A percentile compares a stretch with the other conserved stretches of the same genome.
Evolutionary conservation across 352 stramenopile genomes (phyloP).

Genomic region (Pythium volutum): DNA sequence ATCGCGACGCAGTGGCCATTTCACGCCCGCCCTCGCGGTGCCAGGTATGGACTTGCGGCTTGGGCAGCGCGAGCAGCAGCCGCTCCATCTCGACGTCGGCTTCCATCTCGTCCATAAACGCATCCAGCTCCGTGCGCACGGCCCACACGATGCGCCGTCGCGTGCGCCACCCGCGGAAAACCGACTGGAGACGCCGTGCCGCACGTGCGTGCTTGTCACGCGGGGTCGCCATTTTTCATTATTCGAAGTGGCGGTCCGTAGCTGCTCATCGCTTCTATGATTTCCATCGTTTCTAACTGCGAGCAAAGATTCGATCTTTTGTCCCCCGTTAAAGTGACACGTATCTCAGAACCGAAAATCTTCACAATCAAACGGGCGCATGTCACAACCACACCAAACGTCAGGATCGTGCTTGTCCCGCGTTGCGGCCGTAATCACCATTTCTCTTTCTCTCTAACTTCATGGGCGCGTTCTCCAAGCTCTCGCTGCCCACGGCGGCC

Average conservation of each 20-base stretch:
- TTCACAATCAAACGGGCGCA: not conserved
- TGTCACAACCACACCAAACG: constrained; percentile 9
- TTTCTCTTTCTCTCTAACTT: not conserved
- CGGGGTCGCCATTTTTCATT: not conserved
- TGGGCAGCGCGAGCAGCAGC: constrained; percentile 24
- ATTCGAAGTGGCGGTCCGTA: not conserved
- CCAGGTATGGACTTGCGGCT: constrained; percentile 11
- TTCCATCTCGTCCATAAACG: constrained; percentile 40
- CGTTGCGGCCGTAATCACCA: not conserved
- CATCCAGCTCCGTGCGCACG: constrained; percentile 42
- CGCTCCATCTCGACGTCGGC: constrained; percentile 34
- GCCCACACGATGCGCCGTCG: constrained; percentile 42
- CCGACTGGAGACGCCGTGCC: constrained; percentile 27
- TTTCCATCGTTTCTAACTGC: constrained; percentile 7
- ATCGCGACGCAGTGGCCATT: not conserved
- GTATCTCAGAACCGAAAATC: not conserved
- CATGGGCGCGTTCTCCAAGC: constrained; percentile 24
- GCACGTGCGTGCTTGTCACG: not conserved
- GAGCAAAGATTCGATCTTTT: not conserved
- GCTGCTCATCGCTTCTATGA: not conserved
- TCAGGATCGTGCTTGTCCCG: constrained; percentile 2
- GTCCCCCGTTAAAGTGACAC: not conserved
- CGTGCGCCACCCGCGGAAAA: constrained; percentile 55
- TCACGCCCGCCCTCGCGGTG: constrained; percentile 21
- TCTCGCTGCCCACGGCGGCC: not conserved